phyloP scores from a whole-genome alignment of 371 early-diverging fungal species.

The Syncephalastrum monosporum region DNA sequence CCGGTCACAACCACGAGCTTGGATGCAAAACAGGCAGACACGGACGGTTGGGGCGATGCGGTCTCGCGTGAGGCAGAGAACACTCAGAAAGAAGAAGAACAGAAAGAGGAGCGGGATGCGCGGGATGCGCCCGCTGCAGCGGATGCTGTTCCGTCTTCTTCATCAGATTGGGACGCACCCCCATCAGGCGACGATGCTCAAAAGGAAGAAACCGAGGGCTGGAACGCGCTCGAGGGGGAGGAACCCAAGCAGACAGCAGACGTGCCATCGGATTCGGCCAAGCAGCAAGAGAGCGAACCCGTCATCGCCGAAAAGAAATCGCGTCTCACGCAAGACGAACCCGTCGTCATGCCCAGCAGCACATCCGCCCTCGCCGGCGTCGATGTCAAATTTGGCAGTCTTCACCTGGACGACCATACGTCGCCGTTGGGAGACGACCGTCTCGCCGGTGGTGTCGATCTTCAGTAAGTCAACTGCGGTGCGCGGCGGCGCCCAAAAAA shows the following conservation, averaged over 20 bases:
- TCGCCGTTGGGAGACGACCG: constrained; percentile 8
- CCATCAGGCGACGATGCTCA: too few species aligned
- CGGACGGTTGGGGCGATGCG: background rate
- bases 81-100: too few species aligned
- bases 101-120: too few species aligned
- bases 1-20: too few species aligned
- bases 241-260: background rate
- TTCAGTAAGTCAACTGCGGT: background rate
- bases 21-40: background rate
- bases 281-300: background rate
- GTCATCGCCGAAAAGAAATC: background rate
- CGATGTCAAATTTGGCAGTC: constrained; percentile 76
- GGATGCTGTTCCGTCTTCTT: too few species aligned
- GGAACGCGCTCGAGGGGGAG: too few species aligned
- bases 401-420: constrained; percentile 40
- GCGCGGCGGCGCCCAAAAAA: too few species aligned
- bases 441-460: constrained; percentile 2
- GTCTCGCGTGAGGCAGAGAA: too few species aligned
- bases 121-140: too few species aligned
- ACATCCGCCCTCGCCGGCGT: constrained; percentile 47
- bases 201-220: too few species aligned
- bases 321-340: constrained; percentile 71
- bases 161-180: too few species aligned
- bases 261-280: background rate
- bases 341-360: constrained; percentile 78